Evolutionary conservation across 2,329 filamentous ascomycete genomes (phyloP), one percentile per base, ranked within the genome.

Genomic region (Penicillium sp.): DNA sequence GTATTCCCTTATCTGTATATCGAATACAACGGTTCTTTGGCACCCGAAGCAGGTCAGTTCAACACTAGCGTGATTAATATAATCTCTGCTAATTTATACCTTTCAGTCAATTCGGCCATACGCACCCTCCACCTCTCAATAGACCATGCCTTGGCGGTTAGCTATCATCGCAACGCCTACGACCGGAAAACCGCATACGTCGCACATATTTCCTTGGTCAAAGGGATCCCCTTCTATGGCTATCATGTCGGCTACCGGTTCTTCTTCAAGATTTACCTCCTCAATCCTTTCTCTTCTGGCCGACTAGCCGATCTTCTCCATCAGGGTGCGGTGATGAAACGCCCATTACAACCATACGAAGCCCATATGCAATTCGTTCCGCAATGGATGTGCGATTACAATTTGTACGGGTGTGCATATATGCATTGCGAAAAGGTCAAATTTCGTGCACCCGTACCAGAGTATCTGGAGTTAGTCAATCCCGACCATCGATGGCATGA

Each of bases 351-450:
- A 66, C 93, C 94, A 0, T 95, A 94, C 67, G 94, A 99, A 73
- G 91, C 89, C 16, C 95, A 99, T 69, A 72, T 97, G 56, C 90
- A 96, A 67, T 97, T 92, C 69, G 76, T 96, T 8, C 80, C 94
- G 9, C 95, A 99, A 73, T 99, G 95, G 83, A 97, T 99, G 94
- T 88, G 87, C 59, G 95, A 99, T 70, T 99, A 95, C 77, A 99
- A 96, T 68, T 78, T 99, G 60, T 97, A 95, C 70, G 95, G 95
- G 6, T 99, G 94, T 68, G 87, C 85, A 51, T 95, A 93, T 64
- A 85, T 97, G 59, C 83, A 93, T 53, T 87, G 85, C 45, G 78
- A 78, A 9, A 88, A 84, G 57, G 83, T 86, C 1, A 79, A 75
- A 26, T 96, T 96, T 66, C 84, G 94, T 49, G 78, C 79, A 2